Base-by-base conservation (phyloP, 2,329 filamentous ascomycete species). In the Fusarium chaquense region DNA sequence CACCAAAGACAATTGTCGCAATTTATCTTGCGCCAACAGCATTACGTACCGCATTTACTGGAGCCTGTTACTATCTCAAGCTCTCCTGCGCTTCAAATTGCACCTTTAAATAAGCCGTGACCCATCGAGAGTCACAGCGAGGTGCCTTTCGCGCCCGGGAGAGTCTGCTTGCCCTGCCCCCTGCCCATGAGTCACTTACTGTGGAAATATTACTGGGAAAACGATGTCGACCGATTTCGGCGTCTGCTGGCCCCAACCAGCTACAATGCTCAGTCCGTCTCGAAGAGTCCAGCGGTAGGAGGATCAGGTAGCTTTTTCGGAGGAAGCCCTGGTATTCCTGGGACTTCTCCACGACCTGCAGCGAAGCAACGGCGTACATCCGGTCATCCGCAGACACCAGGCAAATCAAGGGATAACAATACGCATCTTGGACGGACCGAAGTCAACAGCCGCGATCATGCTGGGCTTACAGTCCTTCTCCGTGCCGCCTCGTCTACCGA, bases 121-220 rank as follows among this genome's bases (percentile, higher is more conserved):
- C 90, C 91, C 90, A 60, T 72, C 72, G 91, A 91, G 92, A 89
- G 75, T 91, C 90, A 93, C 90, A 93, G 93, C 93, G 91, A 97
- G 93, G 93, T 90, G 91, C 87, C 81, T 80, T 83, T 85, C 83
- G 84, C 82, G 83, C 80, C 78, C 79, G 78, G 80, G 80, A 81
- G 77, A 78, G 74, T 73, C 36, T 41, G 58, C 62, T 65, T 40
- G 53, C 65, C 76, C 62, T 43, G 49, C 65, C 76, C 62, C 72
- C 70, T 70, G 76, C 79, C 89, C 89, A 96, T 98, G 95, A 98
- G 93, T 91, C 91, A 94, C 85, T 89, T 92, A 88, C 90, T 99
- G 81, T 98, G 95, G 95, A 94, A 94, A 87, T 93, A 89, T 81
- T 98, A 95, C 81, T 91, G 97, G 86, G 92, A 98, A 89, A 93